A percentile compares a stretch with the other conserved stretches of the same genome.
These are phyloP conservation scores for Steccherinum ochraceum DNA, from an alignment of 768 basidiomycete species.

Conservation along the genomic window DNA sequence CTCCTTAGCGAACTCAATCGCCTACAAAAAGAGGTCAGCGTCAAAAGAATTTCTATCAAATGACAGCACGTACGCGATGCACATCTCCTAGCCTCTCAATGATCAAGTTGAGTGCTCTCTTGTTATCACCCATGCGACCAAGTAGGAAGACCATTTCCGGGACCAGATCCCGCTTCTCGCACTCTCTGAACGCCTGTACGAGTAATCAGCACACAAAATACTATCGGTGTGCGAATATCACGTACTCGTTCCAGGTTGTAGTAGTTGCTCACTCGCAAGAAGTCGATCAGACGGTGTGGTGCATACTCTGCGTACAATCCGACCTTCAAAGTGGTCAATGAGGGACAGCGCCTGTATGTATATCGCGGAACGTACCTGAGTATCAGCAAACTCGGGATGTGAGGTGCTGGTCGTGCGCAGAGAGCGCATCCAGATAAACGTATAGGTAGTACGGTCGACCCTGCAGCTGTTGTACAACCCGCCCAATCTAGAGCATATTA, in stretches of 20 bases:
- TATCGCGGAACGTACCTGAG: constrained; percentile 46
- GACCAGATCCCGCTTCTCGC: constrained; percentile 80
- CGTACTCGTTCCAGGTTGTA: constrained; percentile 82
- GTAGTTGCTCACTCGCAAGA: constrained; percentile 83
- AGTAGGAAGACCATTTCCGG: constrained; percentile 97
- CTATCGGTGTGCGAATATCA: too few relatives aligned
- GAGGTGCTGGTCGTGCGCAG: constrained; percentile 78
- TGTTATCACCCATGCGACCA: constrained; percentile 97
- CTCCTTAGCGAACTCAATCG: constrained; percentile 97
- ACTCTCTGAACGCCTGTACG: constrained; percentile 78
- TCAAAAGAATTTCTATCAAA: background rate
- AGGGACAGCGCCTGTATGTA: background rate
- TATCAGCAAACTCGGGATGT: constrained; percentile 78
- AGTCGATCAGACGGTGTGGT: constrained; percentile 74
- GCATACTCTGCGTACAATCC: constrained; percentile 90
- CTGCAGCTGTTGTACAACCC: constrained; percentile 85
- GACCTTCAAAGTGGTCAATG: constrained; percentile 39
- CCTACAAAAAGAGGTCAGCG: constrained; percentile 36
- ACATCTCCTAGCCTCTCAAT: constrained; percentile 95
- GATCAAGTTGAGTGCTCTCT: constrained; percentile 87
- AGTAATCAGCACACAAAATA: too few relatives aligned
- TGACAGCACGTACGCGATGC: constrained; percentile 52
- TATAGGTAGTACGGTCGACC: constrained; percentile 77
- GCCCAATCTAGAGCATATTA: constrained; percentile 53
- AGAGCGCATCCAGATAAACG: constrained; percentile 87